These are phyloP conservation scores for Hymenoscyphus fructigenus DNA, from an alignment of 2,329 filamentous ascomycete species.

Conservation along the genomic window DNA sequence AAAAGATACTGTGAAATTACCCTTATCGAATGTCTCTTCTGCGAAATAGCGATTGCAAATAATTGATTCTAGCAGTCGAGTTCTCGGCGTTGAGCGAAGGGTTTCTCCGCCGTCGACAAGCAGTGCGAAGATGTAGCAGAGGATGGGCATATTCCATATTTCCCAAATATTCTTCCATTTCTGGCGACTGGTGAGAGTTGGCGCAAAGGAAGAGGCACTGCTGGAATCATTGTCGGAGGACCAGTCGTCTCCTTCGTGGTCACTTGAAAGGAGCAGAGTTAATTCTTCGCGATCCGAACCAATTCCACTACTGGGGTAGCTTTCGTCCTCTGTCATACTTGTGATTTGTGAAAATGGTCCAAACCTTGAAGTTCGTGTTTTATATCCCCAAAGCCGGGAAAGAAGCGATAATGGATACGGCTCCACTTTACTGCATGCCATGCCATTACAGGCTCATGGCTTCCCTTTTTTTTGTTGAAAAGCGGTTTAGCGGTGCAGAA, in stretches of 20 bases:
- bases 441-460: too few species aligned
- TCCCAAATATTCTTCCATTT: not conserved
- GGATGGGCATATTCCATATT: not conserved
- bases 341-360: not conserved
- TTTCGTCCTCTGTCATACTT: not conserved
- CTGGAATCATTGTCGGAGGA: not conserved
- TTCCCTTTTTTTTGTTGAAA: too few species aligned
- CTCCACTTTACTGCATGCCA: too few species aligned
- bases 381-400: too few species aligned
- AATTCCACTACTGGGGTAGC: not conserved
- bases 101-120: not conserved
- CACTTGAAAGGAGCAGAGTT: not conserved
- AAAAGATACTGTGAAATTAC: not conserved
- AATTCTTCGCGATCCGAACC: not conserved
- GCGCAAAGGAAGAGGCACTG: not conserved
- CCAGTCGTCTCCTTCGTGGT: not conserved
- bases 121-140: not conserved
- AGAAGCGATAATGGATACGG: too few species aligned
- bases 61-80: not conserved
- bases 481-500: too few species aligned
- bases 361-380: too few species aligned
- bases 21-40: not conserved
- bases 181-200: not conserved
- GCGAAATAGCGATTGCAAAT: not conserved
- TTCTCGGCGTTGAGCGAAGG: not conserved